These are phyloP conservation scores for Blakeslea trispora DNA, from an alignment of 371 early-diverging fungal genomes.

Conservation along the genomic window DNA sequence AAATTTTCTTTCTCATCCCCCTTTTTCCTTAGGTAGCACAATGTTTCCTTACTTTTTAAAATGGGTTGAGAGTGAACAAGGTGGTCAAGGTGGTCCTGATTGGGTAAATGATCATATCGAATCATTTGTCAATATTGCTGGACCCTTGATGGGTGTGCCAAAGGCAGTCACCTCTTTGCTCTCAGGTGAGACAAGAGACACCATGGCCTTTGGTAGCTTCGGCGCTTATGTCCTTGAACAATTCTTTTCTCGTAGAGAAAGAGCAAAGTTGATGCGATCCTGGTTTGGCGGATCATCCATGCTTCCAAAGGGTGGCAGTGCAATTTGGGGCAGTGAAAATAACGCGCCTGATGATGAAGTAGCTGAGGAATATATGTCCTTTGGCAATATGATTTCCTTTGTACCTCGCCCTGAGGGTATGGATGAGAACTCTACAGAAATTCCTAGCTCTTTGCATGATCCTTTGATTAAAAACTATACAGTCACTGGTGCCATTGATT, in stretches of 20 bases:
- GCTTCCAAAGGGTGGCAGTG: slow-evolving; percentile 88
- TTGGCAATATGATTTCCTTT: slow-evolving; percentile 48
- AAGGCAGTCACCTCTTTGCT: slow-evolving; percentile 79
- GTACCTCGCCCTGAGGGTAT: slow-evolving; percentile 22
- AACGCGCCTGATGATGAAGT: slow-evolving; percentile 70
- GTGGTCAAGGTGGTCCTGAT: slow-evolving; percentile 72
- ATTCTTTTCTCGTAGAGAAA: slow-evolving; percentile 80
- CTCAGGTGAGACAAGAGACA: slow-evolving; percentile 88
- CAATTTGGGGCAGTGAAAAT: slow-evolving; percentile 75
- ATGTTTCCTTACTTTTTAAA: slow-evolving; percentile 87
- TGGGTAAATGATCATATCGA: slow-evolving; percentile 89
- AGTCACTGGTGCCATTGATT: slow-evolving; percentile 53
- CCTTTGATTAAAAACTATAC: slow-evolving; percentile 46
- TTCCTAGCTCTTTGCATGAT: slow-evolving; percentile 7
- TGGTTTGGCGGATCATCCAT: slow-evolving; percentile 82
- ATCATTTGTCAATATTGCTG: slow-evolving; percentile 85
- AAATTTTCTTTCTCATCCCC: background rate
- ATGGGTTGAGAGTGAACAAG: slow-evolving; percentile 82
- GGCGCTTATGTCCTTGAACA: slow-evolving; percentile 82
- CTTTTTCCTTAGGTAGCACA: slow-evolving; percentile 25
- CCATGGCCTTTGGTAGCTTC: slow-evolving; percentile 79
- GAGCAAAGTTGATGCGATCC: slow-evolving; percentile 77
- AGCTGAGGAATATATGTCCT: slow-evolving; percentile 29
- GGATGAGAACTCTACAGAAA: slow-evolving; percentile 15
- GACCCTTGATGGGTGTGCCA: slow-evolving; percentile 88